Evolutionary conservation across 2,329 filamentous ascomycete species (phyloP), one percentile per base, ranked within the genome.

Genomic region (Fusarium xylarioides): DNA sequence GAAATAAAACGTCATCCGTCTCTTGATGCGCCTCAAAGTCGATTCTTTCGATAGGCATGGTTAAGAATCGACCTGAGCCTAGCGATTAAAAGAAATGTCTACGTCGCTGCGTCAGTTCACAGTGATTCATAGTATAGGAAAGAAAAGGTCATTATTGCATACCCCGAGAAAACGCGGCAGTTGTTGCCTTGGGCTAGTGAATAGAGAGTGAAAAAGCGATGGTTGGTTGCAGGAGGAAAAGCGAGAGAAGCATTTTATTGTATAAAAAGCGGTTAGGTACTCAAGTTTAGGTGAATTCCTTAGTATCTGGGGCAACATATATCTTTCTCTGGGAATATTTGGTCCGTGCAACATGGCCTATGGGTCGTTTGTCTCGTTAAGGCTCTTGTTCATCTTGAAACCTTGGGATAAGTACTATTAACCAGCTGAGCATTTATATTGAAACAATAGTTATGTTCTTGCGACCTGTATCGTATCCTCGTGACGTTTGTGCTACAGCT

Each of bases 1-100:
- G 43, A n/a, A 73, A 76, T 7, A 57, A 46, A 23, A 76, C 43
- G 9, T 70, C 75, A 7, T 70, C 70, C 5, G 21, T 32, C 19
- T 68, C 53, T 19, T 70, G 52, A 16, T 32, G 38, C 28, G 42
- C 37, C 16, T 72, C 63, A 32, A 63, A 50, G 19, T 58, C 56
- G 46, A 68, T 66, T 19, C 43, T 43, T 32, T 46, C 44, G 19
- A n/a, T 37, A n/a, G 63, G 15, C 73, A 75, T 75, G 23, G 23
- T 53, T 11, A 11, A 34, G 32, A 37, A 38, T n/a, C 47, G 43
- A 40, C 56, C 56, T 52, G 28, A 46, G 38, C 61, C 57, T 53
- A 40, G 58, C n/a, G 32, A 34, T 43, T 38, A 47, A 62, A 44
- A 18, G 34, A 46, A 34, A 46, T 35, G 49, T 57, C 63, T 73